Conservation (phyloP, 2,329 filamentous ascomycete genomes). For the Penicillium palitans region DNA sequence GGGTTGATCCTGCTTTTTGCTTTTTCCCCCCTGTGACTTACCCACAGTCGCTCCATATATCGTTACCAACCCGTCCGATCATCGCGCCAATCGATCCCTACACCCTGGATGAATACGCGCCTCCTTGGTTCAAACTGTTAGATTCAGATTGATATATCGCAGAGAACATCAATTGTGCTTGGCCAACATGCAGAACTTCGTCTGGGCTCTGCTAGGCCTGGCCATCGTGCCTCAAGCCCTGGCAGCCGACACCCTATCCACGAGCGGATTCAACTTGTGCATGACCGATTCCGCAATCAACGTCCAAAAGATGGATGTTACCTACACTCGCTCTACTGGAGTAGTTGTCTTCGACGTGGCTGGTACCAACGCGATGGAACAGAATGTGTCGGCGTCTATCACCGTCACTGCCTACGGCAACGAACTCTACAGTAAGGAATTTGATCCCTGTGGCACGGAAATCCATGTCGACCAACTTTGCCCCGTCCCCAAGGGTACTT, state of each 20-base stretch:
- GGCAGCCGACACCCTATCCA: conserved; percentile 72
- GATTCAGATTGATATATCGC: conserved; percentile 2
- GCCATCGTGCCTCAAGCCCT: conserved; percentile 48
- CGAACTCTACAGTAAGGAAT: conserved; percentile 72
- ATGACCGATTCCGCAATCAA: conserved; percentile 57
- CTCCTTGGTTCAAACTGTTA: background rate
- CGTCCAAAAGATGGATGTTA: conserved; percentile 72
- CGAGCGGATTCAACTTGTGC: conserved; percentile 77
- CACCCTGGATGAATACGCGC: conserved; percentile 8
- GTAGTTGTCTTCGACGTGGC: conserved; percentile 78
- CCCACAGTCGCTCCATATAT: conserved; percentile 1
- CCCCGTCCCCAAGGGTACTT: conserved; percentile 75
- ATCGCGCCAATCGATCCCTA: conserved; percentile 5
- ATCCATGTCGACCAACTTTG: conserved; percentile 75
- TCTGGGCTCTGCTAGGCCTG: conserved; percentile 31
- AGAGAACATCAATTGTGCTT: background rate
- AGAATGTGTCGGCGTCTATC: conserved; percentile 78
- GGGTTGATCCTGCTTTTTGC: conserved; percentile 25
- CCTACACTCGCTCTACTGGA: conserved; percentile 74
- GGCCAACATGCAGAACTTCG: conserved; percentile 29
- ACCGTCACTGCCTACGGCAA: conserved; percentile 82
- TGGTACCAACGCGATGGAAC: conserved; percentile 69
- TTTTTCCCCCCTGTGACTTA: background rate
- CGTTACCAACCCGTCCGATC: conserved; percentile 12
- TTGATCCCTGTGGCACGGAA: conserved; percentile 74